A percentile compares a stretch with the other conserved stretches of the same genome.
Conservation (phyloP, 2,329 filamentous ascomycete genomes). For the Fusarium sp. region DNA sequence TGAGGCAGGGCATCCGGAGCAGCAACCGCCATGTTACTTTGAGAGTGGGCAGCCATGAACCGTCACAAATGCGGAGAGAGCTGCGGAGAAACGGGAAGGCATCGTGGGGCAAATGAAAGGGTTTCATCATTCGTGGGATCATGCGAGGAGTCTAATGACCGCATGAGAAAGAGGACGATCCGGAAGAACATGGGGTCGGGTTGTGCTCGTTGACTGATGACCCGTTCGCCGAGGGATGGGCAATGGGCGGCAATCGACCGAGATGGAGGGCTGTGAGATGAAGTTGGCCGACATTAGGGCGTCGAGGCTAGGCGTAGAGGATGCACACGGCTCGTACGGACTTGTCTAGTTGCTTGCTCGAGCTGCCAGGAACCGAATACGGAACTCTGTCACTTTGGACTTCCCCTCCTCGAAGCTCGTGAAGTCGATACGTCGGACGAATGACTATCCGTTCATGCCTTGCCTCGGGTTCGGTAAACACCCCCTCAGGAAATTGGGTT, state of each 20-base stretch:
- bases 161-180: conserved; percentile 31
- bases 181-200: conserved; percentile 28
- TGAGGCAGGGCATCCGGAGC: conserved; percentile 30
- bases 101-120: conserved; percentile 34
- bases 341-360: conserved; percentile 16
- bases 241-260: conserved; percentile 24
- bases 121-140: conserved; percentile 36
- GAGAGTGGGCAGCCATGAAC: conserved; percentile 17
- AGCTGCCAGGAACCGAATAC: conserved; percentile 2
- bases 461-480: neutral
- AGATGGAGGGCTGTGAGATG: conserved; percentile 23
- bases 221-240: conserved; percentile 23
- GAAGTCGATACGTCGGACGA: neutral
- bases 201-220: conserved; percentile 6
- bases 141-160: conserved; percentile 32
- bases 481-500: neutral
- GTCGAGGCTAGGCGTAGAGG: conserved; percentile 15
- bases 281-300: conserved; percentile 35
- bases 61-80: conserved; percentile 32
- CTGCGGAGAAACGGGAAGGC: conserved; percentile 28
- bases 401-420: neutral
- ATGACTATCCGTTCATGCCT: neutral
- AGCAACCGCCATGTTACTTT: conserved; percentile 29
- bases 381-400: neutral
- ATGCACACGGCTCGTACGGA: conserved; percentile 1